These are phyloP conservation scores for Termitomyces sp. DNA, from an alignment of 768 basidiomycete species.

Conservation along the genomic window DNA sequence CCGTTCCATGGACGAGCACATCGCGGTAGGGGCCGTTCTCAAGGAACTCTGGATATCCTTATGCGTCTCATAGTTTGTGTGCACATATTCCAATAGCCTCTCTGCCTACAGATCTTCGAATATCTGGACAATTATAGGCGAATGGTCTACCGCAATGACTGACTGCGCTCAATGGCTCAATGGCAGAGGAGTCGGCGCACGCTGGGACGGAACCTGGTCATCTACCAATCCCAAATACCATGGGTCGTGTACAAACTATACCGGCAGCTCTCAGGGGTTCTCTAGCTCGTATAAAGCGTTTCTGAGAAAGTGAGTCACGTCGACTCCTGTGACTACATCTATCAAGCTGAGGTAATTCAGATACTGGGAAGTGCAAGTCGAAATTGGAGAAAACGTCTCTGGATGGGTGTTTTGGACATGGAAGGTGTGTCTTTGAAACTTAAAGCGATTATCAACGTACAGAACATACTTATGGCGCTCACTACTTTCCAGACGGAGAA, in stretches of 20 bases:
- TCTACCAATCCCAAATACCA: constrained; percentile 37
- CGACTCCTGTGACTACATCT: not conserved
- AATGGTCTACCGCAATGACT: constrained; percentile 72
- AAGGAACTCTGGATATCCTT: not conserved
- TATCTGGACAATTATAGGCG: constrained; percentile 73
- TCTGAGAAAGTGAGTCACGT: constrained; percentile 55
- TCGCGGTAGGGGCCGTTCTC: constrained; percentile 31
- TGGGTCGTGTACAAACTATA: constrained; percentile 58
- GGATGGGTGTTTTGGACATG: constrained; percentile 80
- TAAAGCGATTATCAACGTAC: not conserved
- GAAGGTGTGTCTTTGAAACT: constrained; percentile 44
- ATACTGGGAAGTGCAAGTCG: constrained; percentile 79
- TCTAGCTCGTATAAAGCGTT: constrained; percentile 58
- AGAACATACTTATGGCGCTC: not conserved
- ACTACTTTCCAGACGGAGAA: constrained; percentile 42
- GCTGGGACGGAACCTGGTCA: constrained; percentile 59
- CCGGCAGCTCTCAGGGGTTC: constrained; percentile 54
- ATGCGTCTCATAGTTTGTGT: constrained; percentile 38
- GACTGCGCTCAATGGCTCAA: constrained; percentile 81
- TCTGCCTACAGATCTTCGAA: constrained; percentile 42
- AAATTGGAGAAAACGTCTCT: constrained; percentile 62
- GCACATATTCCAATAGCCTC: constrained; percentile 41
- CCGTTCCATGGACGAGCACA: constrained; percentile 50
- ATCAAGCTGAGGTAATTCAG: constrained; percentile 19
- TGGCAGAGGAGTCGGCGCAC: constrained; percentile 63